Percentiles rank a stretch among this genome's conserved stretches.
Evolutionary conservation across 78 protist species (phyloP).

Genomic region (Andalucia godoyi): DNA sequence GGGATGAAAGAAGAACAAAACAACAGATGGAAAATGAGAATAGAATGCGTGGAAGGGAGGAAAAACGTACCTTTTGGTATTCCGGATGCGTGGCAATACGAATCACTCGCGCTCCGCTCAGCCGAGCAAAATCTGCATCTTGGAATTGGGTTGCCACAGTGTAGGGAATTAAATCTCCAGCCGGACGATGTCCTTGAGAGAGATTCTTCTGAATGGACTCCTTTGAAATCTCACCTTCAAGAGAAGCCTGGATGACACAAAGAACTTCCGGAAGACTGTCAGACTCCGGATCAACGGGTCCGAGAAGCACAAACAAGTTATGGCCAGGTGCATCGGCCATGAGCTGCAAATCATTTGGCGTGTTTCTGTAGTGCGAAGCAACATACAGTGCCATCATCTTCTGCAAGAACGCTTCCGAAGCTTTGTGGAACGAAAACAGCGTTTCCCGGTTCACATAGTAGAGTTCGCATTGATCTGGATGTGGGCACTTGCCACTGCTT

Average conservation of each 20-base stretch:
- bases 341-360: constrained; percentile 98
- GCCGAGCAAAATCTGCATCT: constrained; percentile 77
- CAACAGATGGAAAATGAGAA: neutral
- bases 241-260: constrained; percentile 77
- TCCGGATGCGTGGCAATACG: constrained; percentile 95
- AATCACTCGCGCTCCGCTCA: constrained; percentile 93
- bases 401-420: constrained; percentile 26
- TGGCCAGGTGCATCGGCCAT: constrained; percentile 98
- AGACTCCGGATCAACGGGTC: constrained; percentile 42
- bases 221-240: constrained; percentile 34
- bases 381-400: constrained; percentile 86
- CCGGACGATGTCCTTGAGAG: constrained; percentile 53
- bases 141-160: constrained; percentile 63
- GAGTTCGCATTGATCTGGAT: constrained; percentile 79
- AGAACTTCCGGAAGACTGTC: constrained; percentile 80
- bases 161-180: constrained; percentile 99
- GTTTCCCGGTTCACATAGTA: constrained; percentile 94
- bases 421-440: constrained; percentile 91
- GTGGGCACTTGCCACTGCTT: constrained; percentile 50
- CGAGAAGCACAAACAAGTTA: constrained; percentile 87
- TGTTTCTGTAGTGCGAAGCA: constrained; percentile 94
- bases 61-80: constrained; percentile 6
- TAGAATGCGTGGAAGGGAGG: neutral
- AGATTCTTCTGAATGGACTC: constrained; percentile 29
- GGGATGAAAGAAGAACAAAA: no score